Conservation (phyloP, 2,329 filamentous ascomycete species). For the Drechslera avenae region DNA sequence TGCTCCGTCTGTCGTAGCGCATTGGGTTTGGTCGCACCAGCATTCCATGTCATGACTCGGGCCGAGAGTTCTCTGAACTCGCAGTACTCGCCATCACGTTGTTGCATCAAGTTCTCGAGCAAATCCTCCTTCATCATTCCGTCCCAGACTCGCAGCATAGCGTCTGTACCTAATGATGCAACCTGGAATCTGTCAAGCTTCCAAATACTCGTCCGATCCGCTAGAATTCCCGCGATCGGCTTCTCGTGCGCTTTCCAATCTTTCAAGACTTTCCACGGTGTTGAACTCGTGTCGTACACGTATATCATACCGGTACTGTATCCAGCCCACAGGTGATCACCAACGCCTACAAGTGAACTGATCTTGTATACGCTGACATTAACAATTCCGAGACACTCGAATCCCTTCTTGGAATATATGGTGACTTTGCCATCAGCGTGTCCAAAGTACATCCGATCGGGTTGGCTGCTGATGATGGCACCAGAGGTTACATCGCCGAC, state of each 20-base stretch:
- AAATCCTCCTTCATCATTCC: constrained; percentile 92
- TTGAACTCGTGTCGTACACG: constrained; percentile 81
- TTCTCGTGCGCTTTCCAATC: constrained; percentile 93
- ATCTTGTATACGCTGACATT: constrained; percentile 96
- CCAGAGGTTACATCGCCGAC: constrained; percentile 89
- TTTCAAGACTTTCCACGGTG: constrained; percentile 90
- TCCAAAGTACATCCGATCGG: constrained; percentile 84
- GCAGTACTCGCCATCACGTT: constrained; percentile 81
- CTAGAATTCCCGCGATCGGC: constrained; percentile 76
- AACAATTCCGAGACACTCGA: constrained; percentile 76
- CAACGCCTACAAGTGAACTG: constrained; percentile 80
- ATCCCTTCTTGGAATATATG: constrained; percentile 82
- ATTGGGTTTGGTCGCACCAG: constrained; percentile 90
- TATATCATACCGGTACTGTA: constrained; percentile 94
- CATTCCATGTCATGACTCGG: constrained; percentile 93
- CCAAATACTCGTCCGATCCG: constrained; percentile 83
- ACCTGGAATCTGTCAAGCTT: constrained; percentile 83
- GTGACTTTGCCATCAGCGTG: constrained; percentile 93
- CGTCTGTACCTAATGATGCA: constrained; percentile 84
- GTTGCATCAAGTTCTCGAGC: constrained; percentile 89
- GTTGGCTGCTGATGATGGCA: constrained; percentile 72
- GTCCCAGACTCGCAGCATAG: constrained; percentile 85
- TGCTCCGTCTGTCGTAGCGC: constrained; percentile 72
- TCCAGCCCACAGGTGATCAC: constrained; percentile 85
- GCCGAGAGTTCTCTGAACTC: constrained; percentile 80